Evolutionary conservation across 768 basidiomycete genomes (phyloP).

Genomic region (Gyrodon lividus): DNA sequence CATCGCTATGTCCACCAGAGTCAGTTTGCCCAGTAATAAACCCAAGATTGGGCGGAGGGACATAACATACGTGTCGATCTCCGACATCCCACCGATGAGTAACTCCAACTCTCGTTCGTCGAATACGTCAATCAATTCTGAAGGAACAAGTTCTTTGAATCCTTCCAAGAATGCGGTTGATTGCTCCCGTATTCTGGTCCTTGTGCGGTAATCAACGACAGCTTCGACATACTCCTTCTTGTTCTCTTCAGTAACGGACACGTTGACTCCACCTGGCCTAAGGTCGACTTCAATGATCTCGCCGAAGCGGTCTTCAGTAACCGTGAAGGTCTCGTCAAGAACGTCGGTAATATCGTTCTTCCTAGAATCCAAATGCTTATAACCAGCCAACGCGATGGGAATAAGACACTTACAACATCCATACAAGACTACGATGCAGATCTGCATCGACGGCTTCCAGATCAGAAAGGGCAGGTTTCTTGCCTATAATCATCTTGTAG

Average conservation of each 20-base stretch:
- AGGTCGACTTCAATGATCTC: constrained; percentile 68
- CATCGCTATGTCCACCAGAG: constrained; percentile 49
- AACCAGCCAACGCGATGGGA: not conserved
- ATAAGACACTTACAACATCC: constrained; percentile 63
- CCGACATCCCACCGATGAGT: constrained; percentile 90
- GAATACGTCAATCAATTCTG: constrained; percentile 83
- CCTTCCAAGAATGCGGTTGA: constrained; percentile 86
- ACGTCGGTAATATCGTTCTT: constrained; percentile 77
- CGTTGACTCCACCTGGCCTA: constrained; percentile 56
- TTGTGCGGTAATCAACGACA: constrained; percentile 82
- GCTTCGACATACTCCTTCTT: constrained; percentile 76
- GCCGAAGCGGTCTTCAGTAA: constrained; percentile 74
- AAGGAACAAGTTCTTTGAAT: constrained; percentile 79
- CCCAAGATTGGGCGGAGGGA: constrained; percentile 5
- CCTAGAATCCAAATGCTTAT: constrained; percentile 33
- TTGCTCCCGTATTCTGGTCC: constrained; percentile 77
- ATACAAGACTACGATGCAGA: constrained; percentile 63
- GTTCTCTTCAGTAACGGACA: constrained; percentile 70
- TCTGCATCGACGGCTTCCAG: constrained; percentile 70
- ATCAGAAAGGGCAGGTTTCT: constrained; percentile 58
- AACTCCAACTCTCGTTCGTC: constrained; percentile 89
- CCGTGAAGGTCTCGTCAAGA: constrained; percentile 70
- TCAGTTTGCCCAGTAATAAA: not conserved
- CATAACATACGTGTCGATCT: constrained; percentile 79
- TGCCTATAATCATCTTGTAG: constrained; percentile 75